Evolutionary conservation across 176 grass and related monocot genomes (phyloP).

Genomic region (Typha latifolia): DNA sequence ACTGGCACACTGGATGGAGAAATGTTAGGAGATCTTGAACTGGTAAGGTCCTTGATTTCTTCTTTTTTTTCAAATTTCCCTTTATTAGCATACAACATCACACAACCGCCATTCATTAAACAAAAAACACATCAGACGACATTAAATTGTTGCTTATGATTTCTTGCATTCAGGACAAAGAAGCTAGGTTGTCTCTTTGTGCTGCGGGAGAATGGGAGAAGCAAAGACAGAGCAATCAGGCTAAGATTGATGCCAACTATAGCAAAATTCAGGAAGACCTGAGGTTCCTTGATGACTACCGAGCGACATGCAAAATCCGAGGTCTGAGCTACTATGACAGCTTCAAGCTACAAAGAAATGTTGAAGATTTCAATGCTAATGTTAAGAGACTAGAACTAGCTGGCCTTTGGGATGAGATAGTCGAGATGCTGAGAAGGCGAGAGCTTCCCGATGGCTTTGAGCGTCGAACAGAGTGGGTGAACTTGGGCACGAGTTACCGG

Average conservation of each 20-base stretch:
- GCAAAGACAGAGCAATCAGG: constrained; percentile 74
- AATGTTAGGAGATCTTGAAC: constrained; percentile 47
- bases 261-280: constrained; percentile 68
- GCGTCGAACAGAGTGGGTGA: constrained; percentile 57
- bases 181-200: constrained; percentile 51
- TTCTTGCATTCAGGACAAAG: constrained; percentile 45
- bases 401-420: constrained; percentile 86
- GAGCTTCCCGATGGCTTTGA: constrained; percentile 83
- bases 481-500: constrained; percentile 62
- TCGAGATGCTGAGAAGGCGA: constrained; percentile 75
- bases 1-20: constrained; percentile 18
- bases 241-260: constrained; percentile 56
- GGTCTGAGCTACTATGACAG: constrained; percentile 73
- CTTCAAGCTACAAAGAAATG: constrained; percentile 76
- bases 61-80: too few relatives aligned
- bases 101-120: too few relatives aligned
- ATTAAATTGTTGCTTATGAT: background rate
- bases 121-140: too few relatives aligned
- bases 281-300: constrained; percentile 47
- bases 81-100: background rate
- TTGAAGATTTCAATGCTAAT: constrained; percentile 78
- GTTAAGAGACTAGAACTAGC: constrained; percentile 67
- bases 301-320: constrained; percentile 42
- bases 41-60: constrained; percentile 28
- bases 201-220: constrained; percentile 81